A percentile compares a stretch with the other conserved stretches of the same genome.
These are phyloP conservation scores for Lantana camara DNA, from an alignment of 257 asterid species.

Conservation along the genomic window DNA sequence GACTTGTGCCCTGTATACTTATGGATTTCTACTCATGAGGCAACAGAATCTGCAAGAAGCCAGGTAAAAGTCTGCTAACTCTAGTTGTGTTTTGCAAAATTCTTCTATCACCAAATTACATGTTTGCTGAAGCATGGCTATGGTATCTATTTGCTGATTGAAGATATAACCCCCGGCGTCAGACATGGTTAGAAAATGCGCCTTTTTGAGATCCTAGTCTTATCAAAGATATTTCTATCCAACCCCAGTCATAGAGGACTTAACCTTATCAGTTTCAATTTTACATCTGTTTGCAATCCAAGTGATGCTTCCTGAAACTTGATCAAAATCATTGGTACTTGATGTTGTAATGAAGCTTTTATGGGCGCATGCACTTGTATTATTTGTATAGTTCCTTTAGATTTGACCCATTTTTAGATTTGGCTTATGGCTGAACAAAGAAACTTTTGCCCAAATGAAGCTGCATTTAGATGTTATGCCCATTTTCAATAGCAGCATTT, in stretches of 20 bases:
- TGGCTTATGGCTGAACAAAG: not conserved
- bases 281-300: no score
- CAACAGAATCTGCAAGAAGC: slow-evolving; percentile 96
- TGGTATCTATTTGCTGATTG: not conserved
- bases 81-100: slow-evolving; percentile 9
- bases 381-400: no score
- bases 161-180: not conserved
- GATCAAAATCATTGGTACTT: no score
- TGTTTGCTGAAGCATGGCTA: slow-evolving; percentile 19
- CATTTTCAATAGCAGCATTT: not conserved
- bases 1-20: slow-evolving; percentile 71
- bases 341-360: no score
- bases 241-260: no score
- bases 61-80: slow-evolving; percentile 46
- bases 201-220: no score
- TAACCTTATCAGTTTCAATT: no score
- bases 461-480: not conserved
- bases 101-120: slow-evolving; percentile 12
- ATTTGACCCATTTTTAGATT: not conserved
- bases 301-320: no score
- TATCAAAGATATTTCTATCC: no score
- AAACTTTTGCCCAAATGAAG: not conserved
- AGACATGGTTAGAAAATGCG: not conserved
- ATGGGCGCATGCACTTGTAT: no score
- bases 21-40: slow-evolving; percentile 88